Percentiles rank a stretch among this genome's conserved stretches.
Evolutionary conservation across 768 basidiomycete species (phyloP).

Genomic region (Trametes villosa): DNA sequence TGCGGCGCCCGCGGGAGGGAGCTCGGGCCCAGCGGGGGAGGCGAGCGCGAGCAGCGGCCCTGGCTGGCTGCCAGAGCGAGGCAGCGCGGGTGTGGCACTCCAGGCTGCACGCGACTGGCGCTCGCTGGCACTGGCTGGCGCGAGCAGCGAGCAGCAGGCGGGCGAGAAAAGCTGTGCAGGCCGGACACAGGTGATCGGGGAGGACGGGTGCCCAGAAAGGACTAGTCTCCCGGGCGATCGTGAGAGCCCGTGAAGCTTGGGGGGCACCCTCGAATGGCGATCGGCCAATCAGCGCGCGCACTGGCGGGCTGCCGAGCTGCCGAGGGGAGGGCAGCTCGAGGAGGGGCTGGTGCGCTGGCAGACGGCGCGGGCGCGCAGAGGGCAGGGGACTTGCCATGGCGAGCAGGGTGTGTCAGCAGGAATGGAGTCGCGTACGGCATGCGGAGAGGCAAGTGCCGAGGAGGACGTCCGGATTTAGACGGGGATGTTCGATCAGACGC

Average conservation of each 20-base stretch:
- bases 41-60: background rate
- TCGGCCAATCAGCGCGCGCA: conserved; percentile 20
- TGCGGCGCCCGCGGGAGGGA: background rate
- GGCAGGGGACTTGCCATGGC: conserved; percentile 14
- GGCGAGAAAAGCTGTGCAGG: conserved; percentile 18
- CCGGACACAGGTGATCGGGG: conserved; percentile 27
- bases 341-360: conserved; percentile 12
- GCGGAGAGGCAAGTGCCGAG: conserved; percentile 28
- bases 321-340: conserved; percentile 2
- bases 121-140: background rate
- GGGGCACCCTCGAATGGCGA: conserved; percentile 26
- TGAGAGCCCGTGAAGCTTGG: conserved; percentile 24
- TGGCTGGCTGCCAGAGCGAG: background rate
- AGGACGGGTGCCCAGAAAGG: conserved; percentile 16
- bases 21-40: background rate
- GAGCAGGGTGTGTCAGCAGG: conserved; percentile 17
- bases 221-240: conserved; percentile 15
- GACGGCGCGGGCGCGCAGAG: background rate
- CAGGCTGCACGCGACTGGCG: no score
- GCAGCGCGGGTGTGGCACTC: background rate
- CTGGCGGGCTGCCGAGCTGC: conserved; percentile 19
- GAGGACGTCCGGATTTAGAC: conserved; percentile 22
- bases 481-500: conserved; percentile 30
- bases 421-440: conserved; percentile 27
- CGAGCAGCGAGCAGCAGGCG: background rate